A percentile compares a stretch with the other conserved stretches of the same genome.
These are phyloP conservation scores for Edhazardia aedis DNA, from an alignment of 371 early-diverging fungal species.

Conservation along the genomic window DNA sequence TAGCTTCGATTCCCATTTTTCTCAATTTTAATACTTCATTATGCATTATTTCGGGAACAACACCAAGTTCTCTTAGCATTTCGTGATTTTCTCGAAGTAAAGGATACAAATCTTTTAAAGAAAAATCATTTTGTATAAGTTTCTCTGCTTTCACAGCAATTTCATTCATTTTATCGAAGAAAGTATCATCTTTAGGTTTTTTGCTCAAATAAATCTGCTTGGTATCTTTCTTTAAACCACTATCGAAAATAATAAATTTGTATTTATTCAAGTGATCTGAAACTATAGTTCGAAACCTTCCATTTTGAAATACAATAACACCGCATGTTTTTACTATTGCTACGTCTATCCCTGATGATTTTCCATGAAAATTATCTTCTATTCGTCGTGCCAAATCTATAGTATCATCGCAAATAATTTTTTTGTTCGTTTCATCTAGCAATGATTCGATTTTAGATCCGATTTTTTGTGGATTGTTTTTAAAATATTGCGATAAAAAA, in stretches of 20 bases:
- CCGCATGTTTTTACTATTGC: constrained; percentile 5
- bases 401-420: neutral
- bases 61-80: constrained; percentile 9
- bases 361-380: constrained; percentile 24
- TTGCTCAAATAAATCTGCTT: neutral
- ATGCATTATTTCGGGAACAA: constrained; percentile 9
- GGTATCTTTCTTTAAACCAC: constrained; percentile 7
- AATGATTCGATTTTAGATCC: too few species aligned
- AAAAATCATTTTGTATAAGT: constrained; percentile 6
- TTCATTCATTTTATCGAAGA: constrained; percentile 7
- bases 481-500: constrained; percentile 1
- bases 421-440: neutral
- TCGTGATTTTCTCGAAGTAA: constrained; percentile 13
- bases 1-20: constrained; percentile 9
- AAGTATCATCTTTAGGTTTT: neutral
- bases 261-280: neutral
- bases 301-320: constrained; percentile 12
- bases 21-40: constrained; percentile 13
- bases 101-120: constrained; percentile 7
- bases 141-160: constrained; percentile 11
- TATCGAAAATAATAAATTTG: constrained; percentile 19
- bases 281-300: neutral
- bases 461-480: neutral
- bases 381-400: neutral
- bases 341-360: constrained; percentile 18